A percentile compares a stretch with the other conserved stretches of the same genome.
Conservation (phyloP, 2,329 filamentous ascomycete species). For the Stachybotrys chartarum region DNA sequence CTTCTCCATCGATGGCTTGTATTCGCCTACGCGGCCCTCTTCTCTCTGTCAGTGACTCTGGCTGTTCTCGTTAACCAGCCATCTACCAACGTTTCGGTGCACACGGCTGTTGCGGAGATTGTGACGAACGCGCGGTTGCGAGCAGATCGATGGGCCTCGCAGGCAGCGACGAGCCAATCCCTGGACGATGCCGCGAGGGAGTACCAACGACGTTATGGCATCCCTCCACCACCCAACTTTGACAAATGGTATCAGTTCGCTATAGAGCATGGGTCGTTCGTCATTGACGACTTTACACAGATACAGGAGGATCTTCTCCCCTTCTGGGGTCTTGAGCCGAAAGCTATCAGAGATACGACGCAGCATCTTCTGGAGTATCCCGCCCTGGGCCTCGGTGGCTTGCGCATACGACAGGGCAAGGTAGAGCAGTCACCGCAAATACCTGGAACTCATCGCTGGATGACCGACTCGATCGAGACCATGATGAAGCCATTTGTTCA, state of each 20-base stretch:
- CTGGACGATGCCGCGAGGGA: neutral
- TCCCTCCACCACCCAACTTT: conserved; percentile 72
- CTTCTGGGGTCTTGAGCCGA: conserved; percentile 52
- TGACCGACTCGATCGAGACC: conserved; percentile 37
- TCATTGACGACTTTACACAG: conserved; percentile 77
- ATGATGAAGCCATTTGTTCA: conserved; percentile 68
- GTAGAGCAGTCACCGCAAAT: conserved; percentile 41
- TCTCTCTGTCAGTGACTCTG: neutral
- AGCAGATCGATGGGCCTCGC: neutral
- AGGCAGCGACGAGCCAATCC: neutral
- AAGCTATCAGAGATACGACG: conserved; percentile 22
- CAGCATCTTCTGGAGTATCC: conserved; percentile 58
- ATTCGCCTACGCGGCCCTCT: neutral
- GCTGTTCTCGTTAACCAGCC: neutral
- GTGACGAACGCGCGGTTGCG: neutral
- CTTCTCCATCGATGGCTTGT: neutral
- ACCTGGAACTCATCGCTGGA: conserved; percentile 22
- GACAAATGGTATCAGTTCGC: conserved; percentile 81
- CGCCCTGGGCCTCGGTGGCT: conserved; percentile 30
- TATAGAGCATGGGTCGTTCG: conserved; percentile 47
- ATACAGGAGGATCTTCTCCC: conserved; percentile 69
- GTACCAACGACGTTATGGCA: conserved; percentile 33
- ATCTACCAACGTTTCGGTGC: neutral
- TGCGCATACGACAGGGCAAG: conserved; percentile 55
- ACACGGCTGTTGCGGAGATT: neutral